A percentile compares a stretch with the other conserved stretches of the same genome.
Conservation (phyloP, 331 rosid species). For the Malus hybrid region DNA sequence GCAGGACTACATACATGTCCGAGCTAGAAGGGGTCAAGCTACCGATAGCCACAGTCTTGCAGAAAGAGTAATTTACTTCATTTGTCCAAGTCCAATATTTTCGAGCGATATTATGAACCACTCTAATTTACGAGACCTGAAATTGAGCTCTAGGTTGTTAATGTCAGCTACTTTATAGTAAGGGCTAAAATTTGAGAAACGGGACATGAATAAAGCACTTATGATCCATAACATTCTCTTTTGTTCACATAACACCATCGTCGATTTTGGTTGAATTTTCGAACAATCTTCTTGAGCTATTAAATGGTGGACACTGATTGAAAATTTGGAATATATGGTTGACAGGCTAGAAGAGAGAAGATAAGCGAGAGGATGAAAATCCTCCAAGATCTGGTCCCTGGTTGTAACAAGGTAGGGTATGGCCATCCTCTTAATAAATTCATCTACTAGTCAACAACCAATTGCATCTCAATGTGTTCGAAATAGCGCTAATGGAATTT, state of each 20-base stretch:
- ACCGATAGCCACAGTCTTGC: slow-evolving; percentile 93
- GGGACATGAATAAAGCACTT: too few relatives aligned
- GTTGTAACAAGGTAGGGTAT: slow-evolving; percentile 78
- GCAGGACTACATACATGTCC: slow-evolving; percentile 83
- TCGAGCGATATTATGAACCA: too few relatives aligned
- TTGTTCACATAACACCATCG: too few relatives aligned
- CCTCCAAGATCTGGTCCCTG: slow-evolving; percentile 93
- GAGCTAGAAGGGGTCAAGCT: slow-evolving; percentile 97
- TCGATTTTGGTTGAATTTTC: background rate
- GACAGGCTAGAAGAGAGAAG: slow-evolving; percentile 95
- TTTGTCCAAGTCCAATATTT: background rate
- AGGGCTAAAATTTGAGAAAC: too few relatives aligned
- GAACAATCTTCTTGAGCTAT: background rate
- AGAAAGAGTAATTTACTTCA: slow-evolving; percentile 57
- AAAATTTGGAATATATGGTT: slow-evolving; percentile 16
- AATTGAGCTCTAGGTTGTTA: too few relatives aligned
- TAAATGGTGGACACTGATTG: slow-evolving; percentile 20
- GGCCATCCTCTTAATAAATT: slow-evolving; percentile 5
- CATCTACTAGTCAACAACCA: background rate
- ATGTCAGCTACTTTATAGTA: too few relatives aligned
- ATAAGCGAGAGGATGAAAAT: slow-evolving; percentile 90
- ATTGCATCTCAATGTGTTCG: background rate
- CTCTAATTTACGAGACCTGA: too few relatives aligned
- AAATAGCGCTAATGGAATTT: background rate
- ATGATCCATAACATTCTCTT: too few relatives aligned